Percentiles rank a stretch among this genome's conserved stretches.
Evolutionary conservation across 1,284 basidiomycete genomes (phyloP).

Genomic region (Rhodotorula mucilaginosa): DNA sequence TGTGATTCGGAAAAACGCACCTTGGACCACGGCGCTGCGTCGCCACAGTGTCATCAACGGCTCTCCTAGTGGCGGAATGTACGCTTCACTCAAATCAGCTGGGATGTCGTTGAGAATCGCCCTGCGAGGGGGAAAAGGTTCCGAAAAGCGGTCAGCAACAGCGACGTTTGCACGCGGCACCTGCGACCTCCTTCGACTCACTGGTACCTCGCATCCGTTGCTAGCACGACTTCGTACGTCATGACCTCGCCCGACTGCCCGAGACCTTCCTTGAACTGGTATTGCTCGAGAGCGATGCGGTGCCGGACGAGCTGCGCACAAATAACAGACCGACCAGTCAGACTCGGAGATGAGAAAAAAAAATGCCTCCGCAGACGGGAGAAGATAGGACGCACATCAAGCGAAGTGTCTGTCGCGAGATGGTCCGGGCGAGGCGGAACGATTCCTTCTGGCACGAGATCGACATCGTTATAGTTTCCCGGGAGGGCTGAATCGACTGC

Average conservation of each 20-base stretch:
- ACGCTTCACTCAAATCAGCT: slow-evolving; percentile 4
- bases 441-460: slow-evolving; percentile 16
- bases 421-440: slow-evolving; percentile 18
- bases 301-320: slow-evolving; percentile 23
- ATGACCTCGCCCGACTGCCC: slow-evolving; percentile 7
- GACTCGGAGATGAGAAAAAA: too few species aligned
- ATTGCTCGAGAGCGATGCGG: slow-evolving; percentile 34
- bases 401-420: slow-evolving; percentile 21
- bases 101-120: slow-evolving; percentile 25
- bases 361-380: too few species aligned
- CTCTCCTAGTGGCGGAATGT: slow-evolving; percentile 28
- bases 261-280: slow-evolving; percentile 32
- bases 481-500: slow-evolving; percentile 24
- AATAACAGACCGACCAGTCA: background rate
- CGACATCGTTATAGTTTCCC: slow-evolving; percentile 31
- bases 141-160: background rate
- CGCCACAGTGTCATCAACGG: slow-evolving; percentile 20
- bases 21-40: slow-evolving; percentile 20
- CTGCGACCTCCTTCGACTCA: background rate
- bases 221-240: slow-evolving; percentile 22
- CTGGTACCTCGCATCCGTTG: slow-evolving; percentile 20
- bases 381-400: slow-evolving; percentile 9
- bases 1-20: background rate
- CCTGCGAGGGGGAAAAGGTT: background rate
- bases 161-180: background rate